Conservation (phyloP, 352 stramenopile species). For the Phytopythium mirpurense region DNA sequence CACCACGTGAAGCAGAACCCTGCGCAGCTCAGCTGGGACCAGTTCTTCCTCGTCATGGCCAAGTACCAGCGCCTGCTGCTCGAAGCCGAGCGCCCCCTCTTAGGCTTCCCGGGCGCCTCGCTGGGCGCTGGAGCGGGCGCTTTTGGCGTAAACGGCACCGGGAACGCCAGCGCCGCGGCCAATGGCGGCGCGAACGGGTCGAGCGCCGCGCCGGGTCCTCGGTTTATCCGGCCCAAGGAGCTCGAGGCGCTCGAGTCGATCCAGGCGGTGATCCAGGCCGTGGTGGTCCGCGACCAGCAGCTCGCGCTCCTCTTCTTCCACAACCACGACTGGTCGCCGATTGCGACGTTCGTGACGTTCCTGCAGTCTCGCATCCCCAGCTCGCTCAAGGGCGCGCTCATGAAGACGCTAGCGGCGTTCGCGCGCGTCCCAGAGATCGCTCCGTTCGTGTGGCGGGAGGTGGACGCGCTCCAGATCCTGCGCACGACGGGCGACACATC, state of each 20-base stretch:
- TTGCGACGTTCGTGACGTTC: slow-evolving; percentile 79
- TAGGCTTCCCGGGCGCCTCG: slow-evolving; percentile 1
- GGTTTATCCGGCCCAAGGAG: slow-evolving; percentile 79
- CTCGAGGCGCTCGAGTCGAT: slow-evolving; percentile 80
- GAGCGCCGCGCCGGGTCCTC: slow-evolving; percentile 32
- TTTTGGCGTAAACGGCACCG: not conserved
- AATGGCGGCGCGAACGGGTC: slow-evolving; percentile 8
- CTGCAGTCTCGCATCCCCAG: slow-evolving; percentile 80
- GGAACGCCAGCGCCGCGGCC: not conserved
- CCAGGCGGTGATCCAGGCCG: slow-evolving; percentile 66
- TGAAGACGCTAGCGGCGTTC: slow-evolving; percentile 81
- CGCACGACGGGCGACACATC: slow-evolving; percentile 61
- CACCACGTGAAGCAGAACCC: slow-evolving; percentile 87
- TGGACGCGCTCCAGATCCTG: slow-evolving; percentile 80
- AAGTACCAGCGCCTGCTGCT: slow-evolving; percentile 81
- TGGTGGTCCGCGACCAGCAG: slow-evolving; percentile 62
- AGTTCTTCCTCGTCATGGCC: slow-evolving; percentile 80
- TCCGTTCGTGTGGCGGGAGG: slow-evolving; percentile 79
- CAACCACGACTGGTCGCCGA: slow-evolving; percentile 81
- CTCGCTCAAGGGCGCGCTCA: slow-evolving; percentile 78
- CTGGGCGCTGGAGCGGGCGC: not conserved
- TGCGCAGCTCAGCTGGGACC: slow-evolving; percentile 70
- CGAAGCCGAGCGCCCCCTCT: slow-evolving; percentile 44
- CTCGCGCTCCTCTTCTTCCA: slow-evolving; percentile 82
- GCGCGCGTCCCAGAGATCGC: slow-evolving; percentile 72